Base-by-base conservation (phyloP, 805 yeast species). In the Ogataea methanolica region DNA sequence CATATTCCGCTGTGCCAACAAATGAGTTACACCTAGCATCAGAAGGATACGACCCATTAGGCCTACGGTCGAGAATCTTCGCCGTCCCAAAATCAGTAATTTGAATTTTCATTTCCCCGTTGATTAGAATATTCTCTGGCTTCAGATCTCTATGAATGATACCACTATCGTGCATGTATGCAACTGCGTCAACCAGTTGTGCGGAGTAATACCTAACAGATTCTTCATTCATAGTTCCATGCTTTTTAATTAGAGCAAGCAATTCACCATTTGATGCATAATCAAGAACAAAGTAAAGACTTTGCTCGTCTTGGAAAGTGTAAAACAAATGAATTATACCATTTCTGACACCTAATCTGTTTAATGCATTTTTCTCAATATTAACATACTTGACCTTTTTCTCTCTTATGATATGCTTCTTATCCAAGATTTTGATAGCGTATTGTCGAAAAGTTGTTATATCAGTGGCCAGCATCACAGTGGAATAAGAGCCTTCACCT, bases 401-500 rank as follows among this genome's bases (percentile, higher is more conserved):
- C 60, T 87, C 95, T 54, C 79, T 82, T 46, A 87, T 85, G 43
- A 87, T 80, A 60, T 87, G 92, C 47, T 85, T 75, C 61, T 87
- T 87, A 62, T 83, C 89, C 47, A 87, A 67, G 4, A 86, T 78
- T 61, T 87, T 87, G 11, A 87, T 83, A 1, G 96, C 96, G 62
- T 82, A 87, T 68, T 80, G 66, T 61, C 73, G 65, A 57, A 79
- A 70, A 11, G 85, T 82, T 52, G 80, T 78, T 15, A 76, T 60
- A 60, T 92, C 99, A 1, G 84, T 73, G 1, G 96, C 99, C 47
- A 89, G 81, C 53, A 82, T 83, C 9, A 92, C 99, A 0, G 96
- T 89, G 4, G 97, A 91, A 62, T 92, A 94, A 2, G 97, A 89
- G 1, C 99, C 99, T 64, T 90, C 96, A 2, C 99, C 99, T 16